Evolutionary conservation across 2,329 filamentous ascomycete species (phyloP), one percentile per base, ranked within the genome.

Genomic region (Gnomoniopsis smithogilvyi): DNA sequence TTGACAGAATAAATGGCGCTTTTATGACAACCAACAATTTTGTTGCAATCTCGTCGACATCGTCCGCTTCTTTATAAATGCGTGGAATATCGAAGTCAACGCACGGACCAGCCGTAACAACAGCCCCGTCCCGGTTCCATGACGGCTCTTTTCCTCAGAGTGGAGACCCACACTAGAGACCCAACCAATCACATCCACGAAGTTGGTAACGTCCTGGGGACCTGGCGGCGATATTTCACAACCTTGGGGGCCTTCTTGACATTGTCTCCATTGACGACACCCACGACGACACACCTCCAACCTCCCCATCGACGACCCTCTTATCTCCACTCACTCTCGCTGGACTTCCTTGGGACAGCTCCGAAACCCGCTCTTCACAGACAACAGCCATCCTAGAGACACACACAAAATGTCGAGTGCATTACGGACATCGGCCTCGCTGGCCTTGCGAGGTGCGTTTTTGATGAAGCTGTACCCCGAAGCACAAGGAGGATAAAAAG

Each of bases 381-480:
- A 21, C 6, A 36, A 21, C 33, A 30, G 26, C 26, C 26, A 30
- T 30, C 26, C 26, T 4, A 30, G n/a, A n/a, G n/a, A 38, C 17
- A 51, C 11, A 33, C 43, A n/a, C 48, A 49, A 38, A 61, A 34
- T 82, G 79, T 71, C 80, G 64, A 72, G 74, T 60, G 77, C 78
- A 60, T 71, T 78, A 70, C 78, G 80, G 73, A 78, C 78, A 66
- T 77, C 77, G 69, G 78, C 77, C 73, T 75, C 79, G 67, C 75
- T 81, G 75, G 77, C 79, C 67, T 72, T 82, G 65, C 77, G 80
- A 78, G 78, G 80, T 82, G 67, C 67, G 78, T 70, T 47, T 48
- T 38, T 24, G 51, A 14, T 24, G 51, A 14, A 47, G 21, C 21
- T 24, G 14, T 57, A 57, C 50, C 55, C 51, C 46, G 34, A 48